phyloP scores from a whole-genome alignment of 2,329 filamentous ascomycete species.

The Pseudogymnoascus sp. region DNA sequence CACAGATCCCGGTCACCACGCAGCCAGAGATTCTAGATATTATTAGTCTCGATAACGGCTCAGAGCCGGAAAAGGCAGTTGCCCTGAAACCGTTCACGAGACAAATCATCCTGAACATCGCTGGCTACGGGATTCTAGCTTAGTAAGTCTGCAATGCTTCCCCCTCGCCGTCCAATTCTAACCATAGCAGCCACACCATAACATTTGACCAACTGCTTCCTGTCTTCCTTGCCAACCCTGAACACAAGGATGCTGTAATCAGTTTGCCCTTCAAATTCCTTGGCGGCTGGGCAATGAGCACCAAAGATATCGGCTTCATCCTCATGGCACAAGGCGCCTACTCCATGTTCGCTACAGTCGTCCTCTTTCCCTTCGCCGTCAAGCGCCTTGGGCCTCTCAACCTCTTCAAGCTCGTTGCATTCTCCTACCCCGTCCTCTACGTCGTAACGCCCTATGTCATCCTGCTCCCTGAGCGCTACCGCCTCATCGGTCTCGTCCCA shows the following conservation, averaged over 20 bases:
- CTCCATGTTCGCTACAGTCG: conserved; percentile 71
- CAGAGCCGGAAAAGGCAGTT: conserved; percentile 30
- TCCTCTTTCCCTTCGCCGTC: conserved; percentile 74
- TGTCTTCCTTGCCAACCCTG: conserved; percentile 61
- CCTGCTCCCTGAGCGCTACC: conserved; percentile 63
- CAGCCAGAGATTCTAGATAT: conserved; percentile 32
- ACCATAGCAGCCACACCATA: conserved; percentile 71
- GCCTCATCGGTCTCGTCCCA: conserved; percentile 66
- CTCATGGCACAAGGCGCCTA: conserved; percentile 83
- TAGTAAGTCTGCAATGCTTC: conserved; percentile 58
- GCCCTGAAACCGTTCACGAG: conserved; percentile 64
- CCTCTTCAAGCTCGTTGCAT: conserved; percentile 72
- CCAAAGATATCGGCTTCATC: conserved; percentile 78
- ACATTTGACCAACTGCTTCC: conserved; percentile 92
- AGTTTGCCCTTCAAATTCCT: conserved; percentile 77
- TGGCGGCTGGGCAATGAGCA: conserved; percentile 75
- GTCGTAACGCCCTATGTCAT: conserved; percentile 82
- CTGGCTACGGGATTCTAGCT: conserved; percentile 84
- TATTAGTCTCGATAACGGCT: conserved; percentile 25
- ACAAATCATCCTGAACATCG: conserved; percentile 78
- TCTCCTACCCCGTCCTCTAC: conserved; percentile 83
- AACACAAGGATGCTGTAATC: conserved; percentile 38
- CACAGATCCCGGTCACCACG: conserved; percentile 34
- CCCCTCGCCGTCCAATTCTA: conserved; percentile 15
- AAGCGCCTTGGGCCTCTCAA: conserved; percentile 67